Evolutionary conservation across 495 filamentous ascomycete genomes (phyloP), one percentile per base, ranked within the genome.

Genomic region (Trichoderma virens): DNA sequence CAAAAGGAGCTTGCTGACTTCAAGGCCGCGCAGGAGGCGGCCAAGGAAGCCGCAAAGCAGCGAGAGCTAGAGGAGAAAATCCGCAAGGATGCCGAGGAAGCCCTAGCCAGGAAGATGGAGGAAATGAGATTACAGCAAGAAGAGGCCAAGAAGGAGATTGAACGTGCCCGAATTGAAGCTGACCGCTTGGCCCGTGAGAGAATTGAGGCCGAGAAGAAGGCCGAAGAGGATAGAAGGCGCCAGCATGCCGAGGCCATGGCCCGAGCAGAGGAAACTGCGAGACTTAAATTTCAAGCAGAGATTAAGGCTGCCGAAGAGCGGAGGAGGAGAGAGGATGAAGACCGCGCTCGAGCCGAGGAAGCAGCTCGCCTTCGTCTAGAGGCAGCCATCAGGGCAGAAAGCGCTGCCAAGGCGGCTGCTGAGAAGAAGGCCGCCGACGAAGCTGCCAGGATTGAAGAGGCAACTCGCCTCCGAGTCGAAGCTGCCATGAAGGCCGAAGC

Each of bases 181-280:
- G 80, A 80, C 61, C 72, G 73, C 9, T 76, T 78, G 25, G 76
- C 78, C 0, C 77, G 78, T 28, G 79, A 79, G 43, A 76, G 74
- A 45, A 56, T 76, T 14, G 70, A 71, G 43, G 70, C 71, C 8
- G 76, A 78, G 67, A 65, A 70, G 27, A 71, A 66, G 56, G 73
- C 67, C 1, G 72, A 68, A 5, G 73, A 75, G 8, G 71, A 75
- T 18, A 70, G 71, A 2, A 70, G 74, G 62, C 70, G 74, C 62
- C 62, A 76, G 30, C 79, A 78, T 18, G 70, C 65, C 2, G 72
- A 75, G 60, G 73, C 70, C 0, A 67, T 75, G 28, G 72, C 72
- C 60, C 74, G 72, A 5, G 72, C 73, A n/a, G 75, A 75, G 59
- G 70, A 74, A 51, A 68, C 71, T 28, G 72, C 76, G 56, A 67